Base-by-base conservation (phyloP, 352 stramenopile genomes). In the Phytophthora chlamydospora region DNA sequence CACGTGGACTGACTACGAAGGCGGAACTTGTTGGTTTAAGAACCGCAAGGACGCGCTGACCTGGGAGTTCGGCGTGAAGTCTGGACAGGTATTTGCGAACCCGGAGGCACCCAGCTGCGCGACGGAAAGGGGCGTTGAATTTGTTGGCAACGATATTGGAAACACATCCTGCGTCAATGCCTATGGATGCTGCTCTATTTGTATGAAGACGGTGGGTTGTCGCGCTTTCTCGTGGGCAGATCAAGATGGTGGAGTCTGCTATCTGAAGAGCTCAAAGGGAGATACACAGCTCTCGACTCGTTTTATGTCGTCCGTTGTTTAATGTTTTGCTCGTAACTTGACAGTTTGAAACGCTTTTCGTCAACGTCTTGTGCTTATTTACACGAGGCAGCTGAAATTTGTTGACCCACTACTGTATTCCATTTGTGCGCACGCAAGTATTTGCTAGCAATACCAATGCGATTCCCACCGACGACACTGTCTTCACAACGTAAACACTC, bases 1-100 rank as follows among this genome's bases (percentile, higher is more conserved):
- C 58, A 70, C 77, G 3, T 90, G 78, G 78, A 86, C 27, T 27
- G 65, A 58, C 21, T 62, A 67, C 45, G 66, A 80, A 46, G 80
- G 80, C 12, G 81, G 79, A 24, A 88, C 74, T 3, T 88, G 78
- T 43, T 89, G 55, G 45, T 63, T 83, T 42, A 82, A 82, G 44
- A 80, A 71, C 35, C 59, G 65, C n/a, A 68, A 69, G 51, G 65
- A 60, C 13, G 38, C 57, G 6, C 49, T 71, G 13, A 45, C 4
- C 16, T 62, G 48, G 56, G 49, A 71, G 29, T 5, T 17, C 10
- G 50, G 54, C 4, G 45, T 68, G 35, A 40, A 42, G 14, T 76
- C 68, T 34, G 64, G 53, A 11, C 63, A 64, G 4, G 45, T 71
- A 11, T 10, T 62, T 7, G 42, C 54, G 0, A 77, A 71, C 21